Conservation (phyloP, 495 filamentous ascomycete species). For the Penicillium canariense region DNA sequence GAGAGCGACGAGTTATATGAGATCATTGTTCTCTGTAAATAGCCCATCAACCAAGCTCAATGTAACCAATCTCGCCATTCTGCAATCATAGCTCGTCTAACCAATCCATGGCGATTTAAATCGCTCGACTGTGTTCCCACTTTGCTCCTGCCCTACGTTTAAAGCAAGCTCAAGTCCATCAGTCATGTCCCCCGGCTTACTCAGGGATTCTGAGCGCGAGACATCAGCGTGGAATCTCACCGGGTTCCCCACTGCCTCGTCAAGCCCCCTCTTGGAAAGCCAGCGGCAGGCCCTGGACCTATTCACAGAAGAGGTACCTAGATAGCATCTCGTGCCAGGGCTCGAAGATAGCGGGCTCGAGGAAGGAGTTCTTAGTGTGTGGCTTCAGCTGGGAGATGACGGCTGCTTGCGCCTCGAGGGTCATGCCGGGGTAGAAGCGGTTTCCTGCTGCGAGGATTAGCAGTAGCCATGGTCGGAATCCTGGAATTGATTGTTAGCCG, state of each 20-base stretch:
- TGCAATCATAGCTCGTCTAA: no score
- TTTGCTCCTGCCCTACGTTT: slow-evolving; percentile 7
- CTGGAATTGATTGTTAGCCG: slow-evolving; percentile 1
- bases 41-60: no score
- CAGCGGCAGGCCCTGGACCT: slow-evolving; percentile 37
- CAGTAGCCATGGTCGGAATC: slow-evolving; percentile 16
- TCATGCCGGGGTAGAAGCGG: slow-evolving; percentile 28
- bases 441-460: slow-evolving; percentile 10
- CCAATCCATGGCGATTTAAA: no score
- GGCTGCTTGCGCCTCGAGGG: slow-evolving; percentile 13
- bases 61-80: no score
- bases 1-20: no score
- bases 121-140: no score
- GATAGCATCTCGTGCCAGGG: slow-evolving; percentile 46
- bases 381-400: slow-evolving; percentile 22
- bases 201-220: slow-evolving; percentile 26
- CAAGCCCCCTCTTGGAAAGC: slow-evolving; percentile 35
- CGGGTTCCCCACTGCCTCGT: slow-evolving; percentile 9
- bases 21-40: no score
- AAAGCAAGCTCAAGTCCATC: slow-evolving; percentile 16
- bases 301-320: slow-evolving; percentile 48
- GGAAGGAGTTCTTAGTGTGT: slow-evolving; percentile 11
- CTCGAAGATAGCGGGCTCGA: slow-evolving; percentile 32
- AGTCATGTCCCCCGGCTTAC: slow-evolving; percentile 20
- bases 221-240: slow-evolving; percentile 8